Percentiles rank a stretch among this genome's conserved stretches.
These are phyloP conservation scores for Chaetomium sp. DNA, from an alignment of 2,329 filamentous ascomycete species.

Conservation along the genomic window DNA sequence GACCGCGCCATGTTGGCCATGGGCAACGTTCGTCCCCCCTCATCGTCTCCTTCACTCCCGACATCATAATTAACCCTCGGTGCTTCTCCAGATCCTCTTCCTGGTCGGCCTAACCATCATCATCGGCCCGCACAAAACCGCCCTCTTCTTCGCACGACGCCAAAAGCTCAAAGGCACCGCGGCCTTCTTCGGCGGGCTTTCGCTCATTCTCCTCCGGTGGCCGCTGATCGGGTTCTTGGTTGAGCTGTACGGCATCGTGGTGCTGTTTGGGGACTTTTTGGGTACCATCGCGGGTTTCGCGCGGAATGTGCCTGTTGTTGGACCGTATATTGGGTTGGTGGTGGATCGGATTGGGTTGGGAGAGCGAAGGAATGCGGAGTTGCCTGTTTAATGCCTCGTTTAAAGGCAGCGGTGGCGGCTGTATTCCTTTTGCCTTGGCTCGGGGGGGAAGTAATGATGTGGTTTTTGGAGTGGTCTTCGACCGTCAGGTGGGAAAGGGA, in stretches of 20 bases:
- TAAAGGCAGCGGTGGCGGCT: too few species aligned
- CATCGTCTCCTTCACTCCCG: constrained; percentile 8
- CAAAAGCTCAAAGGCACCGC: constrained; percentile 90
- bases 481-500: too few species aligned
- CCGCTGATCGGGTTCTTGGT: constrained; percentile 84
- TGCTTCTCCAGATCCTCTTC: constrained; percentile 72
- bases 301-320: constrained; percentile 75
- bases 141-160: constrained; percentile 87
- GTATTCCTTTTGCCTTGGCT: too few species aligned
- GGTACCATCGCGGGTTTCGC: constrained; percentile 87
- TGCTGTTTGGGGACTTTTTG: constrained; percentile 94
- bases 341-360: constrained; percentile 63
- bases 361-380: constrained; percentile 60
- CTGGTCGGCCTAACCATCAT: constrained; percentile 93
- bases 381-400: constrained; percentile 57
- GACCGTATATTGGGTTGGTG: constrained; percentile 71
- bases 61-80: background rate
- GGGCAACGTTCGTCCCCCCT: constrained; percentile 67
- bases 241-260: constrained; percentile 86
- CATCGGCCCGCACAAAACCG: constrained; percentile 85
- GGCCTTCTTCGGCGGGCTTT: constrained; percentile 77
- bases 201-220: constrained; percentile 84
- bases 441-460: too few species aligned
- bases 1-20: constrained; percentile 96
- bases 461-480: too few species aligned